A percentile compares a stretch with the other conserved stretches of the same genome.
Conservation (phyloP, 768 basidiomycete genomes). For the Calocybe indica region DNA sequence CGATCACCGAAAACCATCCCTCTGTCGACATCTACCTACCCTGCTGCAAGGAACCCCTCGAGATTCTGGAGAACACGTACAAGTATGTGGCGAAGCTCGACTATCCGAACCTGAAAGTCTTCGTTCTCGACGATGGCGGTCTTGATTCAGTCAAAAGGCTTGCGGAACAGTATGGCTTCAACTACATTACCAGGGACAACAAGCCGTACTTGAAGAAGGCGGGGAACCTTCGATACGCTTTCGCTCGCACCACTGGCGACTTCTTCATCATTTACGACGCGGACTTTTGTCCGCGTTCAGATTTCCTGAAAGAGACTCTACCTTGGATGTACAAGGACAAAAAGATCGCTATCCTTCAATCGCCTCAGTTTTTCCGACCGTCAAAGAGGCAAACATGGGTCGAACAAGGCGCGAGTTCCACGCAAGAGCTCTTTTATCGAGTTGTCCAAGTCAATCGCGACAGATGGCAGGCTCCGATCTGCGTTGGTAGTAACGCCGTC, state of each 20-base stretch:
- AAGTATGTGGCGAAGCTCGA: conserved; percentile 19
- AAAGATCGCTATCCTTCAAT: conserved; percentile 20
- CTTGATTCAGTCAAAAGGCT: conserved; percentile 16
- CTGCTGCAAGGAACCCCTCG: conserved; percentile 21
- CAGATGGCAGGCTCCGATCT: conserved; percentile 19
- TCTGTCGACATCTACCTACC: conserved; percentile 22
- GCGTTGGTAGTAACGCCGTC: conserved; percentile 21
- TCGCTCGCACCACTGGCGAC: conserved; percentile 19
- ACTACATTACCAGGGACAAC: conserved; percentile 19
- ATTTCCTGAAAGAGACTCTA: conserved; percentile 17
- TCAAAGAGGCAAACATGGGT: conserved; percentile 18
- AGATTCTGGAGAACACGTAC: conserved; percentile 24
- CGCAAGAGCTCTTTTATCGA: conserved; percentile 20
- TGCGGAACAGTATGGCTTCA: conserved; percentile 17
- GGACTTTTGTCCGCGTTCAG: conserved; percentile 22
- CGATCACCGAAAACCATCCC: conserved; percentile 13
- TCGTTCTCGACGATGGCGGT: conserved; percentile 22
- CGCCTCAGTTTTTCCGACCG: conserved; percentile 22
- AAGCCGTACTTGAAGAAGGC: conserved; percentile 21
- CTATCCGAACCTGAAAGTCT: conserved; percentile 20
- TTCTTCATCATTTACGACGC: conserved; percentile 24
- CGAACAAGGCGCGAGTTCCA: conserved; percentile 20
- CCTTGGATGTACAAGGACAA: conserved; percentile 17
- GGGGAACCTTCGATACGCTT: conserved; percentile 20
- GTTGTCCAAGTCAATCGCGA: conserved; percentile 22